Evolutionary conservation across 257 asterid genomes (phyloP), one percentile per base, ranked within the genome.

Genomic region (Voacanga thouarsii): DNA sequence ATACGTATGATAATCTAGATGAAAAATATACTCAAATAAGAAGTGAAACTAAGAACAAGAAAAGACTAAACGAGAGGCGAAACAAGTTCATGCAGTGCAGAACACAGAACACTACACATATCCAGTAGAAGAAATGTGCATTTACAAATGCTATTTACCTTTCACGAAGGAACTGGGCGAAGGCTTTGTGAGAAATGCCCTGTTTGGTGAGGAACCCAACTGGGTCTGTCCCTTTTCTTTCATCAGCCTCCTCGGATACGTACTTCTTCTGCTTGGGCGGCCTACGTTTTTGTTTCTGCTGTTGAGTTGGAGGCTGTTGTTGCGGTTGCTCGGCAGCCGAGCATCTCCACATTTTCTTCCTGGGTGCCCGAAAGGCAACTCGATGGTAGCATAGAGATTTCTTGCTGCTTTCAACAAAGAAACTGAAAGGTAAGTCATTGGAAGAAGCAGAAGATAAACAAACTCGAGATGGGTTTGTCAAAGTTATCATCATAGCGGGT

Each of bases 161-260:
- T 76, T 95, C 97, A 9, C 99, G 97, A 53, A 95, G 94, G 79
- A 91, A 95, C 82, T 90, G 95, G 44, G 96, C 90, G 24, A 95
- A 90, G 21, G 81, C 90, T 88, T 90, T 95, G 78, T 87, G 84
- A 15, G 88, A 69, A 80, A 95, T 91, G 21, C 87, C 97, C 74
- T 88, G 86, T 81, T 86, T 91, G 76, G 86, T 37, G 70, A 95
- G 95, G 83, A 95, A 95, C n/a, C 98, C 97, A 61, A 91, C 98
- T 1, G 99, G 97, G 80, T 95, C 93, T 51, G 86, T 74, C 66
- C 92, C 92, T 77, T 72, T 86, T 72, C 74, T 87, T 63, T 79
- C 79, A 53, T 81, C 89, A 16, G 77, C 30, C 44, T 81, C 90
- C 15, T 74, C 50, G 23, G 81, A 4, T 10, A 24, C 76, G 5